These are phyloP conservation scores for Paecilomyces niveus DNA, from an alignment of 2,329 filamentous ascomycete species.

Conservation along the genomic window DNA sequence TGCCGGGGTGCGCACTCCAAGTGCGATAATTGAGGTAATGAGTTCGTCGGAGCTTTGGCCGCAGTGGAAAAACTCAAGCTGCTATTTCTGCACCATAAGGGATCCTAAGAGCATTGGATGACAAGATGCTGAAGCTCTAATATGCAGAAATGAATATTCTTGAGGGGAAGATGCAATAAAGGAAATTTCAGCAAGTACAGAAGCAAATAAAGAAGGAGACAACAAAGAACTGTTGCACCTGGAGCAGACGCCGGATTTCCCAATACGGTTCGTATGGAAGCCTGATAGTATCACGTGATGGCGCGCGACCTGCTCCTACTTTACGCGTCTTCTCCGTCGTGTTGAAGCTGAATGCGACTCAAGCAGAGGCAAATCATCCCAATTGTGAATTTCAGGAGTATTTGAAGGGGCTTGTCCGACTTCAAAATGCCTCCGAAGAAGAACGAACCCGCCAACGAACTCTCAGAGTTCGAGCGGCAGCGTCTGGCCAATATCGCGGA, in stretches of 20 bases:
- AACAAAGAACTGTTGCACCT: neutral
- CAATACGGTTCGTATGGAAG: neutral
- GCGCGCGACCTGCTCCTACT: slow-evolving; percentile 10
- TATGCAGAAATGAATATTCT: neutral
- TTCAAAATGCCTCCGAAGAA: slow-evolving; percentile 40
- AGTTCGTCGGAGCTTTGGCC: neutral
- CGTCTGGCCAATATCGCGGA: slow-evolving; percentile 80
- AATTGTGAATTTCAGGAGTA: neutral
- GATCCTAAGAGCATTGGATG: neutral
- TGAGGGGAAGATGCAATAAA: neutral
- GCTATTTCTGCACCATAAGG: neutral
- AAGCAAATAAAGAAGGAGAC: neutral
- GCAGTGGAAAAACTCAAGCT: neutral
- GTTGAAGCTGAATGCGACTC: neutral
- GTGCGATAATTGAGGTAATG: neutral
- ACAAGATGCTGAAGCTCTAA: neutral
- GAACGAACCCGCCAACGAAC: slow-evolving; percentile 39
- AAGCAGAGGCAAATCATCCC: neutral
- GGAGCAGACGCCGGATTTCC: neutral
- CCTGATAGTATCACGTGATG: slow-evolving; percentile 12
- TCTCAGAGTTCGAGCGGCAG: slow-evolving; percentile 82
- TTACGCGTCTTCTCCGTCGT: slow-evolving; percentile 6
- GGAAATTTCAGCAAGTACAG: neutral
- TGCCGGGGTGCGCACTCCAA: slow-evolving; percentile 4
- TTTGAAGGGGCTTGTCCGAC: neutral